Percentiles rank a stretch among this genome's conserved stretches.
phyloP scores from a whole-genome alignment of 768 basidiomycete genomes.

The Lactarius tabidus region DNA sequence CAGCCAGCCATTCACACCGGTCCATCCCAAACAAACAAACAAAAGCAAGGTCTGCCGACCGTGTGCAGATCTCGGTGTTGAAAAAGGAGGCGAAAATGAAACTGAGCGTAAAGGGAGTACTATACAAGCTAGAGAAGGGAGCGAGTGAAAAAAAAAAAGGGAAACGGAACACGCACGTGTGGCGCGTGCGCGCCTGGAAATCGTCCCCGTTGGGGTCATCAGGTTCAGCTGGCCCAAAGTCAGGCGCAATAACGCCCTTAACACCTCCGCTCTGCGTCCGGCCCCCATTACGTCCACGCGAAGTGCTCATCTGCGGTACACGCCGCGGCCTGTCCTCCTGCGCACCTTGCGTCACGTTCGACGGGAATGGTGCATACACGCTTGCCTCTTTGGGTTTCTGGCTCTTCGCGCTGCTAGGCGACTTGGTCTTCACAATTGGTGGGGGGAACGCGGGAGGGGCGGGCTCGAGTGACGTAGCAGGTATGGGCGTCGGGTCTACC shows the following conservation, averaged over 20 bases:
- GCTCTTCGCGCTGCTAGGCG: constrained; percentile 35
- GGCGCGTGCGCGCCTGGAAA: constrained; percentile 53
- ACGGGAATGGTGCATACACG: constrained; percentile 27
- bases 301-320: constrained; percentile 61
- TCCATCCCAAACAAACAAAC: neutral
- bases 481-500: constrained; percentile 61
- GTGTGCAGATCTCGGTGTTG: constrained; percentile 3
- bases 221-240: no score
- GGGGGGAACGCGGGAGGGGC: constrained; percentile 9
- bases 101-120: neutral
- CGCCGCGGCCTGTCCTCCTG: constrained; percentile 24
- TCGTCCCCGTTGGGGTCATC: no score
- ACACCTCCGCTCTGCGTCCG: constrained; percentile 84
- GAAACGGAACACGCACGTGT: neutral
- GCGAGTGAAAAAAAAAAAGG: constrained; percentile 5
- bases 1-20: neutral
- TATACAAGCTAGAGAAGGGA: constrained; percentile 1
- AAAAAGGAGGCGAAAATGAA: neutral
- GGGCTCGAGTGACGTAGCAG: constrained; percentile 25
- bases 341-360: constrained; percentile 21
- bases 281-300: constrained; percentile 73
- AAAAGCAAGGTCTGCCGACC: neutral
- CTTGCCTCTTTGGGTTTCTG: constrained; percentile 38
- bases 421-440: constrained; percentile 20
- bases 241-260: no score